Conservation (phyloP, 768 basidiomycete species). For the Panus rudis region DNA sequence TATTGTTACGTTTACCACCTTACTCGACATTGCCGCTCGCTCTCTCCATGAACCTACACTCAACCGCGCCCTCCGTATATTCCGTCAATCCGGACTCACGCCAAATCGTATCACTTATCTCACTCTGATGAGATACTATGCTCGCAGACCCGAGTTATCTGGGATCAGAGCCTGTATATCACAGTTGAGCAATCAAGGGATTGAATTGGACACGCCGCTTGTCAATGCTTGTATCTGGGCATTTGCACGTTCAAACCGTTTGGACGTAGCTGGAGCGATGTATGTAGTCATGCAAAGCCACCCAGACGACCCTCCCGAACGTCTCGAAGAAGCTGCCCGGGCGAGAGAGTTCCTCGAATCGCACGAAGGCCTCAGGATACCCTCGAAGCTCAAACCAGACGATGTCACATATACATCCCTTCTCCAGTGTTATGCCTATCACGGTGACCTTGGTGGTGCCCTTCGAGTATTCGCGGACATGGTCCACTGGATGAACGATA, state of each 20-base stretch:
- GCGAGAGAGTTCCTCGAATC: slow-evolving; percentile 36
- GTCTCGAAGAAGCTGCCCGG: slow-evolving; percentile 26
- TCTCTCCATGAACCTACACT: slow-evolving; percentile 38
- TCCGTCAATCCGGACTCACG: slow-evolving; percentile 44
- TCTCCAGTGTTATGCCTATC: slow-evolving; percentile 65
- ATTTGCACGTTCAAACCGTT: slow-evolving; percentile 43
- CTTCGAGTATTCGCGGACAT: slow-evolving; percentile 63
- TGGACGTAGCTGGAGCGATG: slow-evolving; percentile 52
- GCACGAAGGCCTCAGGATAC: slow-evolving; percentile 41
- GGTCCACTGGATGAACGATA: slow-evolving; percentile 31
- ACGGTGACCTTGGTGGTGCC: slow-evolving; percentile 53
- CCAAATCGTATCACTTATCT: slow-evolving; percentile 62
- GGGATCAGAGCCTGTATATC: slow-evolving; percentile 50
- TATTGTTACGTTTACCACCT: slow-evolving; percentile 60
- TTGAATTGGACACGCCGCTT: slow-evolving; percentile 56
- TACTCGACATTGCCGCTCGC: slow-evolving; percentile 57
- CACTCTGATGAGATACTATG: slow-evolving; percentile 50
- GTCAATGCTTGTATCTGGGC: slow-evolving; percentile 70
- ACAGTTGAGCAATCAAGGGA: slow-evolving; percentile 42
- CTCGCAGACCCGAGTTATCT: slow-evolving; percentile 36
- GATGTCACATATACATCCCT: slow-evolving; percentile 59
- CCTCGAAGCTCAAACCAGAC: slow-evolving; percentile 43
- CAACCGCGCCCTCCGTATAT: slow-evolving; percentile 44
- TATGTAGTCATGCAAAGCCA: slow-evolving; percentile 57
- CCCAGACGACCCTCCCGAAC: slow-evolving; percentile 27